Evolutionary conservation across 2,329 filamentous ascomycete genomes (phyloP).

Genomic region (Sporothrix dimorphospora): DNA sequence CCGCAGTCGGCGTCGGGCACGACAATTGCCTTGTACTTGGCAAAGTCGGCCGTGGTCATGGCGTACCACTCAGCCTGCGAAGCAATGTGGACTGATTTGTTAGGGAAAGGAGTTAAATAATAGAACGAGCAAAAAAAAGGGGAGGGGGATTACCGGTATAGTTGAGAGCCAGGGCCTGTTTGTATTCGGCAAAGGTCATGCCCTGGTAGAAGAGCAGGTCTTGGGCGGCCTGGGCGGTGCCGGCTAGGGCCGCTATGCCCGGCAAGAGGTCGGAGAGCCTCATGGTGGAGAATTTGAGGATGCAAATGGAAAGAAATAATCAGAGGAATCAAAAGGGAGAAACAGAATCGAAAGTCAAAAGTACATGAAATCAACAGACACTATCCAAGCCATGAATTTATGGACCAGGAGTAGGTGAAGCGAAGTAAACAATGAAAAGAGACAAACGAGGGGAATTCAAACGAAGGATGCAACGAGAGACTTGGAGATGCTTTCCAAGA

Average conservation of each 20-base stretch:
- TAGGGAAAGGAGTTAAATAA: too few relatives aligned
- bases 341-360: not conserved
- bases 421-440: not conserved
- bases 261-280: constrained; percentile 11
- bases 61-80: constrained; percentile 30
- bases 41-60: constrained; percentile 47
- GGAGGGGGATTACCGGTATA: constrained; percentile 36
- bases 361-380: not conserved
- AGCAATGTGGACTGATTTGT: constrained; percentile 29
- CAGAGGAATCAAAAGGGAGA: not conserved
- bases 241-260: constrained; percentile 28
- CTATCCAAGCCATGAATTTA: not conserved
- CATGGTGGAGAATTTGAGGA: not conserved
- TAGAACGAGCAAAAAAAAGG: too few relatives aligned
- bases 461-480: constrained; percentile 17
- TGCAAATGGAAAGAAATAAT: not conserved
- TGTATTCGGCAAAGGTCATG: constrained; percentile 37
- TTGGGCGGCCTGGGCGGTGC: constrained; percentile 29
- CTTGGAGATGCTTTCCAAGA: not conserved
- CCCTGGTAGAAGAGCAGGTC: constrained; percentile 37
- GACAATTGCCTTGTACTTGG: constrained; percentile 50
- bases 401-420: not conserved
- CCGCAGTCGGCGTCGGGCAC: constrained; percentile 47
- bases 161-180: constrained; percentile 32
- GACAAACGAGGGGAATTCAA: not conserved